Conservation (phyloP, 768 basidiomycete genomes). For the Russula dissimulans region DNA sequence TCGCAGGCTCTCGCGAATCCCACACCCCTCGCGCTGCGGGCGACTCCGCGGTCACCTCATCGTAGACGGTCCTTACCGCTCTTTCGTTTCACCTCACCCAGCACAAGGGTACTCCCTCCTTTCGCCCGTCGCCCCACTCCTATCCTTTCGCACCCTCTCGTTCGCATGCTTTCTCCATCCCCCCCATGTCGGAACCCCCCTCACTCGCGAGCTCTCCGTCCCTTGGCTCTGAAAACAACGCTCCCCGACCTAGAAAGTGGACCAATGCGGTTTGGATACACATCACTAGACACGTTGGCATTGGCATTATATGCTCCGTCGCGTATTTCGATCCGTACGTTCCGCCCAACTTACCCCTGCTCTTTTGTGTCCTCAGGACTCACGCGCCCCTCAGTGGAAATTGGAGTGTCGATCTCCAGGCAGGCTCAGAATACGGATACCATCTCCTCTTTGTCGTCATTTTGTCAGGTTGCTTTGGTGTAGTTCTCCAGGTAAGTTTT, state of each 20-base stretch:
- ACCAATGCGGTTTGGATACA: constrained; percentile 30
- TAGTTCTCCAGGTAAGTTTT: constrained; percentile 59
- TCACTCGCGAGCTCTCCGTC: not conserved
- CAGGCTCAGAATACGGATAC: constrained; percentile 81
- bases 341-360: not conserved
- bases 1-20: no score
- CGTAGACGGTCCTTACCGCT: constrained; percentile 4
- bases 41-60: not conserved
- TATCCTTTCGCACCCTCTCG: not conserved
- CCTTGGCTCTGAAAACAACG: not conserved
- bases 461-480: constrained; percentile 72
- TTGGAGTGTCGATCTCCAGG: constrained; percentile 86
- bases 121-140: not conserved
- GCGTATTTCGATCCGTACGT: constrained; percentile 85
- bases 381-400: constrained; percentile 43
- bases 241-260: not conserved
- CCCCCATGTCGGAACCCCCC: constrained; percentile 8
- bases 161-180: constrained; percentile 7
- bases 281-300: constrained; percentile 58
- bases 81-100: constrained; percentile 16
- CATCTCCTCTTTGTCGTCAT: constrained; percentile 71
- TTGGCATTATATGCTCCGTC: constrained; percentile 80
- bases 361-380: not conserved
- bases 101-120: constrained; percentile 1
- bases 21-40: not conserved